Conservation (phyloP, 176 grass and related monocot genomes). For the Zea luxurians region DNA sequence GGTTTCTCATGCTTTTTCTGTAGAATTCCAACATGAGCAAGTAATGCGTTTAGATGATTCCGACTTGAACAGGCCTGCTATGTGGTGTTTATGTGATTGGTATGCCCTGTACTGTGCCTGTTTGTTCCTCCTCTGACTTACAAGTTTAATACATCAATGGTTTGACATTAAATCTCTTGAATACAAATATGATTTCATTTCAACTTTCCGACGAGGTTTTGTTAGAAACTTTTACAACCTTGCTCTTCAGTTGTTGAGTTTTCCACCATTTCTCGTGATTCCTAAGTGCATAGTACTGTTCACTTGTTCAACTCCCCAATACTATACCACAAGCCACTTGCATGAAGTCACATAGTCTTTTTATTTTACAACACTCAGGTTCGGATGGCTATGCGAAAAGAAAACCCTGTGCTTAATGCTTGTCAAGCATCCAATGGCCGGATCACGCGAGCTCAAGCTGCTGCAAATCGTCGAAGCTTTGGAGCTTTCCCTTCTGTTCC, state of each 20-base stretch:
- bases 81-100: neutral
- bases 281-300: too few relatives aligned
- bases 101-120: neutral
- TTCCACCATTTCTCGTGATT: neutral
- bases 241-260: neutral
- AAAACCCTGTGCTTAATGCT: conserved; percentile 14
- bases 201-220: neutral
- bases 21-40: neutral
- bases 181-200: neutral
- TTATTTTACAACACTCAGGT: conserved; percentile 10
- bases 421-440: conserved; percentile 32
- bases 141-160: neutral
- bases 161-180: neutral
- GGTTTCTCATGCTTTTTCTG: neutral
- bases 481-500: neutral
- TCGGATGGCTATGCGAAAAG: conserved; percentile 35
- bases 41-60: neutral
- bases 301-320: neutral
- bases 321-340: neutral
- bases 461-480: conserved; percentile 31
- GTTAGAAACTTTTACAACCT: too few relatives aligned
- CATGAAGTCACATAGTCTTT: neutral
- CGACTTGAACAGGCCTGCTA: neutral
- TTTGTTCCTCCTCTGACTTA: neutral
- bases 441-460: conserved; percentile 48